Evolutionary conservation across 345 rosid genomes (phyloP).

Genomic region (Eucalyptus cloeziana): DNA sequence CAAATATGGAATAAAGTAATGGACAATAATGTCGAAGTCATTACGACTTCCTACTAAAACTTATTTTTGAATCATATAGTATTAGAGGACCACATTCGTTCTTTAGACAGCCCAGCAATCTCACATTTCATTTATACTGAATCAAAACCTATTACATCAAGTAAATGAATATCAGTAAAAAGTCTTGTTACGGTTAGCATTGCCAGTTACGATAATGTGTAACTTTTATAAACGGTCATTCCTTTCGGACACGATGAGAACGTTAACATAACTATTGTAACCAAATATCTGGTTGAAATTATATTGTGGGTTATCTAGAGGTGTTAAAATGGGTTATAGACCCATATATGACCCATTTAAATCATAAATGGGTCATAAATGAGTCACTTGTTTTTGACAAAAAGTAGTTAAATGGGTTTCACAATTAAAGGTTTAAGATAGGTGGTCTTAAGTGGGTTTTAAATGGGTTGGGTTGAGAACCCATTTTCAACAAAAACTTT

Average conservation of each 20-base stretch:
- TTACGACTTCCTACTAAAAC: neutral
- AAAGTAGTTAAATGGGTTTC: no score
- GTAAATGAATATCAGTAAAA: neutral
- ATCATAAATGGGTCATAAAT: no score
- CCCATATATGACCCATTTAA: no score
- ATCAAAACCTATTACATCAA: neutral
- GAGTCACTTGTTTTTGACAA: no score
- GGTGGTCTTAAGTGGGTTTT: no score
- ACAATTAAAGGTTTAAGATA: no score
- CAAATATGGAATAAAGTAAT: neutral
- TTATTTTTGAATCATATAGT: neutral
- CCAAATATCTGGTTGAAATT: neutral
- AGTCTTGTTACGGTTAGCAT: neutral
- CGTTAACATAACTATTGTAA: neutral
- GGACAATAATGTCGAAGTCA: neutral
- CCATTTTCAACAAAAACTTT: no score
- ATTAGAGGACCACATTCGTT: neutral
- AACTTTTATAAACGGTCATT: neutral
- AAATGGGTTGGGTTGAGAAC: no score
- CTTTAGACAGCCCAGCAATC: neutral
- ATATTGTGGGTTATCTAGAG: neutral
- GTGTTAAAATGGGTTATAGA: no score
- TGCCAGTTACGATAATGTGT: neutral
- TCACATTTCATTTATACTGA: neutral
- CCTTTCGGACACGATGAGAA: neutral